Conservation (phyloP, 176 grass and related monocot genomes). For the Tillandsia fasciculata region DNA sequence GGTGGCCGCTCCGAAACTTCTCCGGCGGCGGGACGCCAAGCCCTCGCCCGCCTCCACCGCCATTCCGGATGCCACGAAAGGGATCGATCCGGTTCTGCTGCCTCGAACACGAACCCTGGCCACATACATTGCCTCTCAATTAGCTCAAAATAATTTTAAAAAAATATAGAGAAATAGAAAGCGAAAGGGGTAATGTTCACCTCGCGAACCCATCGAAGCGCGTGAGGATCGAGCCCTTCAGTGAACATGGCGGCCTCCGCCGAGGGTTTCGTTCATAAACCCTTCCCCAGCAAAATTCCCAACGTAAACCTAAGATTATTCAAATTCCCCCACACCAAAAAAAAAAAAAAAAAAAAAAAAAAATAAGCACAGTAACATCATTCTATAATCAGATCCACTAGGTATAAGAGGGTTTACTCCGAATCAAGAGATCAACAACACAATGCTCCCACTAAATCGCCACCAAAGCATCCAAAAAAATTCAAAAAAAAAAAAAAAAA, state of each 20-base stretch:
- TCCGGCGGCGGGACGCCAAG: slow-evolving; percentile 84
- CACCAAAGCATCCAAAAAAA: not conserved
- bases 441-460: not conserved
- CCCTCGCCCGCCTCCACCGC: slow-evolving; percentile 15
- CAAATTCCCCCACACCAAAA: not conserved
- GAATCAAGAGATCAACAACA: not conserved
- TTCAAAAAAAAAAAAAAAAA: not conserved
- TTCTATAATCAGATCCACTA: not conserved
- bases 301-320: slow-evolving; percentile 27
- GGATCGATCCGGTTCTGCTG: slow-evolving; percentile 44
- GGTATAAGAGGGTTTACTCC: not conserved
- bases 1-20: slow-evolving; percentile 84
- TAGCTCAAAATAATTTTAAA: not conserved
- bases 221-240: slow-evolving; percentile 69
- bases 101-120: slow-evolving; percentile 16
- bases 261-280: slow-evolving; percentile 19
- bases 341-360: slow-evolving; percentile 5
- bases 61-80: slow-evolving; percentile 29
- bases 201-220: slow-evolving; percentile 87
- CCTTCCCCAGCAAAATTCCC: slow-evolving; percentile 20
- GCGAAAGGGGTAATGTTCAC: slow-evolving; percentile 21
- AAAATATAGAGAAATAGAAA: slow-evolving; percentile 7
- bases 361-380: not conserved
- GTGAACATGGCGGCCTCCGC: slow-evolving; percentile 56
- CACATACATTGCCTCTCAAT: slow-evolving; percentile 6